Percentiles rank a stretch among this genome's conserved stretches.
Evolutionary conservation across 208 protist genomes (phyloP).

Genomic region (Acanthamoeba lugdunensis): DNA sequence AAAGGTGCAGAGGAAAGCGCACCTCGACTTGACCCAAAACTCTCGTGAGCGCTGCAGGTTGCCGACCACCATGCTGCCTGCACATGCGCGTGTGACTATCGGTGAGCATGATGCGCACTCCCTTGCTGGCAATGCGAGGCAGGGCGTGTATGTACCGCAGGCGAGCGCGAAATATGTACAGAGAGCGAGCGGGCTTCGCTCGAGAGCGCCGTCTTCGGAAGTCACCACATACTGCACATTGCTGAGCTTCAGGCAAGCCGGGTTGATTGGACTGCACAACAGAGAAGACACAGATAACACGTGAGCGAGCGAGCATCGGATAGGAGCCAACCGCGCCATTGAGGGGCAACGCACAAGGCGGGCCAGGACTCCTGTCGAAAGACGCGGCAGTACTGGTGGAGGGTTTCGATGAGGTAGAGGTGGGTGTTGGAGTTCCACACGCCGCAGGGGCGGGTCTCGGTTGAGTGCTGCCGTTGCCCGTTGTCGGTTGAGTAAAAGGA

Average conservation of each 20-base stretch:
- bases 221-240: slow-evolving; percentile 39
- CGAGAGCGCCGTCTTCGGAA: slow-evolving; percentile 20
- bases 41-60: slow-evolving; percentile 42
- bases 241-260: slow-evolving; percentile 30
- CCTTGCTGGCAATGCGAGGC: neutral
- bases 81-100: neutral
- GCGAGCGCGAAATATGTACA: slow-evolving; percentile 61
- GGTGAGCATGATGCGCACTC: neutral
- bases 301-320: too few species aligned
- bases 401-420: neutral
- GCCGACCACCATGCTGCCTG: slow-evolving; percentile 33
- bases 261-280: neutral
- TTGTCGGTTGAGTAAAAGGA: neutral
- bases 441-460: neutral
- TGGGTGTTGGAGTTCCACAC: slow-evolving; percentile 3
- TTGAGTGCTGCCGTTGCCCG: neutral
- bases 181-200: slow-evolving; percentile 56
- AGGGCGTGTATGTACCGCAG: neutral
- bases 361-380: slow-evolving; percentile 1
- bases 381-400: slow-evolving; percentile 14
- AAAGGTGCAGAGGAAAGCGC: neutral
- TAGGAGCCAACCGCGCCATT: too few species aligned
- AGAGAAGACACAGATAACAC: neutral
- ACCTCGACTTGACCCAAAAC: slow-evolving; percentile 12
- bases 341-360: neutral